Evolutionary conservation across 2,329 filamentous ascomycete genomes (phyloP).

Genomic region (Ophiocordyceps camponoti-floridani): DNA sequence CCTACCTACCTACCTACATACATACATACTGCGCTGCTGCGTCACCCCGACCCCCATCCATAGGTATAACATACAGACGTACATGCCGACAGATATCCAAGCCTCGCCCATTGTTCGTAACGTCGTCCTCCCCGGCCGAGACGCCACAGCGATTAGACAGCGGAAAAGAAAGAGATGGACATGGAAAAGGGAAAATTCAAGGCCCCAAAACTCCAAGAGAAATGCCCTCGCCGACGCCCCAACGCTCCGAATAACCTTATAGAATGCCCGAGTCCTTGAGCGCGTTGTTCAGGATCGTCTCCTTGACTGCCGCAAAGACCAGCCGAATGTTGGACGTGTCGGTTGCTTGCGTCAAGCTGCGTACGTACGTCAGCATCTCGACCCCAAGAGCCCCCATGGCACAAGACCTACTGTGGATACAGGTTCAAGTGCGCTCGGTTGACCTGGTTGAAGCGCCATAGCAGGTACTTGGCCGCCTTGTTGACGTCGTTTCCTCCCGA

Average conservation of each 20-base stretch:
- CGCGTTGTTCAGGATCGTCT: conserved; percentile 96
- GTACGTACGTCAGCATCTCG: not conserved
- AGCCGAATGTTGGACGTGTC: conserved; percentile 97
- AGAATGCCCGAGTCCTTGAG: conserved; percentile 96
- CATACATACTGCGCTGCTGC: too few relatives aligned
- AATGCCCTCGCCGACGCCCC: conserved; percentile 3
- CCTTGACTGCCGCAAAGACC: conserved; percentile 95
- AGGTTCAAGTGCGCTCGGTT: conserved; percentile 91
- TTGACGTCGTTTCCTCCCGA: conserved; percentile 96
- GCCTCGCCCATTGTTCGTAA: too few relatives aligned
- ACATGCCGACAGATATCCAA: too few relatives aligned
- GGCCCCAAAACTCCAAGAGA: not conserved
- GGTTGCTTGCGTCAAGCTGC: conserved; percentile 89
- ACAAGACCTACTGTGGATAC: conserved; percentile 70
- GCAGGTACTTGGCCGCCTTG: conserved; percentile 88
- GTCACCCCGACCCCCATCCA: too few relatives aligned
- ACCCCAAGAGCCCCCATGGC: too few relatives aligned
- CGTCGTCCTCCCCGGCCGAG: too few relatives aligned
- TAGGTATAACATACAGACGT: too few relatives aligned
- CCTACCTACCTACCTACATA: too few relatives aligned
- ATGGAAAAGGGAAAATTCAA: not conserved
- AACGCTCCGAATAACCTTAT: conserved; percentile 21
- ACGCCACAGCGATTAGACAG: too few relatives aligned
- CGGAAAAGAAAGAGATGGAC: not conserved
- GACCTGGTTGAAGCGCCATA: conserved; percentile 98